A percentile compares a stretch with the other conserved stretches of the same genome.
phyloP scores from a whole-genome alignment of 257 asterid species.

The Nicotiana benthamiana region DNA sequence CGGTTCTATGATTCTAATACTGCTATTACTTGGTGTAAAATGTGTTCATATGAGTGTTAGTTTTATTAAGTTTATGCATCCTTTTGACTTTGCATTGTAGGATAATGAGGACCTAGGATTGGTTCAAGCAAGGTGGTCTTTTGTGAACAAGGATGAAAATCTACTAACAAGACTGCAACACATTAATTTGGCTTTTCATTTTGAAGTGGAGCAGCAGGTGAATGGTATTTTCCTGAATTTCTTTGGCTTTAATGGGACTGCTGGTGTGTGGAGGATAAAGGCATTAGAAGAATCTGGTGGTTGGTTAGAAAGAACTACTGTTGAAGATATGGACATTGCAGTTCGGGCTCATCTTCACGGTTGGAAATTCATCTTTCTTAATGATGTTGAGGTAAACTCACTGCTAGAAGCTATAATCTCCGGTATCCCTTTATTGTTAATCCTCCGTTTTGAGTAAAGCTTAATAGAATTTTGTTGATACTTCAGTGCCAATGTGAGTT shows the following conservation, averaged over 20 bases:
- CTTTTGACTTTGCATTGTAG: constrained; percentile 31
- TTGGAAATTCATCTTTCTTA: constrained; percentile 86
- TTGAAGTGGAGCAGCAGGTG: constrained; percentile 97
- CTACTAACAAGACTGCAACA: constrained; percentile 79
- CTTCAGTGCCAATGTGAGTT: constrained; percentile 86
- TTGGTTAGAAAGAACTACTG: constrained; percentile 94
- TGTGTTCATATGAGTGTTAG: neutral
- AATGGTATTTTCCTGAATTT: constrained; percentile 78
- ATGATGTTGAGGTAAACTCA: constrained; percentile 75
- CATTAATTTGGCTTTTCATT: constrained; percentile 86
- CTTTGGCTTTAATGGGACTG: constrained; percentile 96
- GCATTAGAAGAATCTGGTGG: constrained; percentile 96
- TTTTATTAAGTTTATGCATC: neutral
- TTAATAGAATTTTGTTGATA: neutral
- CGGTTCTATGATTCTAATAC: neutral
- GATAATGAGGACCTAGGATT: constrained; percentile 86
- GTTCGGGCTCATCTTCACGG: constrained; percentile 98
- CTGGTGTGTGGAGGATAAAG: constrained; percentile 96
- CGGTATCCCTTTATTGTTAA: neutral
- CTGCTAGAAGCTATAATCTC: neutral
- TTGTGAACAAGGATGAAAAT: constrained; percentile 92
- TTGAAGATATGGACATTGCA: constrained; percentile 98
- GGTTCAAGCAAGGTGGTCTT: constrained; percentile 98
- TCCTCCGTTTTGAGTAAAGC: constrained; percentile 2
- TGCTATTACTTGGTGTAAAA: neutral